Conservation (phyloP, 805 yeast genomes). For the Dipodascopsis uninucleata region DNA sequence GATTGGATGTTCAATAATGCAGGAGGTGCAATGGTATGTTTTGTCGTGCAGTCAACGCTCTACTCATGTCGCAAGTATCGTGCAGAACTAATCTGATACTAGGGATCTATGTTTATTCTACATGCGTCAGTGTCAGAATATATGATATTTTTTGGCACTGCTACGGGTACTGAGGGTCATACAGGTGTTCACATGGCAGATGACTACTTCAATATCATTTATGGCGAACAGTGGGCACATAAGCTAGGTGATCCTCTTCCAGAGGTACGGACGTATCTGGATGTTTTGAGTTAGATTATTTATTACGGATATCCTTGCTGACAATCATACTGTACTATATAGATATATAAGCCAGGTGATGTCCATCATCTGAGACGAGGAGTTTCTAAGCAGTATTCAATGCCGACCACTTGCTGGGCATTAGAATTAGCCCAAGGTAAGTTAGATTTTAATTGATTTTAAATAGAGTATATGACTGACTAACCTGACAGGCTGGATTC, state of each 20-base stretch:
- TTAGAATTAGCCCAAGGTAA: slow-evolving; percentile 85
- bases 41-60: not conserved
- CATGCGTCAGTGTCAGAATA: slow-evolving; percentile 95
- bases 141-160: slow-evolving; percentile 86
- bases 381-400: slow-evolving; percentile 72
- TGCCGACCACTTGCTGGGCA: slow-evolving; percentile 82
- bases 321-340: not conserved
- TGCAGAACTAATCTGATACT: not conserved
- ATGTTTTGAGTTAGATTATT: not conserved
- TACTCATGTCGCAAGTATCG: not conserved
- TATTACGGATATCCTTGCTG: not conserved
- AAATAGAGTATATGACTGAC: not conserved
- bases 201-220: slow-evolving; percentile 87
- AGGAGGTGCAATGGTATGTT: slow-evolving; percentile 85
- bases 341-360: slow-evolving; percentile 81
- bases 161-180: slow-evolving; percentile 95
- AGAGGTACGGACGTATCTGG: slow-evolving; percentile 32
- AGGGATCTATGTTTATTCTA: slow-evolving; percentile 76
- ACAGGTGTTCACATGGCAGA: slow-evolving; percentile 95
- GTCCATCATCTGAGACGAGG: slow-evolving; percentile 78
- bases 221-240: slow-evolving; percentile 76
- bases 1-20: slow-evolving; percentile 98
- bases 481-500: slow-evolving; percentile 68
- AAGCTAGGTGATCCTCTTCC: slow-evolving; percentile 58
- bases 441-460: not conserved